Base-by-base conservation (phyloP, 352 stramenopile species). In the Albugo candida region DNA sequence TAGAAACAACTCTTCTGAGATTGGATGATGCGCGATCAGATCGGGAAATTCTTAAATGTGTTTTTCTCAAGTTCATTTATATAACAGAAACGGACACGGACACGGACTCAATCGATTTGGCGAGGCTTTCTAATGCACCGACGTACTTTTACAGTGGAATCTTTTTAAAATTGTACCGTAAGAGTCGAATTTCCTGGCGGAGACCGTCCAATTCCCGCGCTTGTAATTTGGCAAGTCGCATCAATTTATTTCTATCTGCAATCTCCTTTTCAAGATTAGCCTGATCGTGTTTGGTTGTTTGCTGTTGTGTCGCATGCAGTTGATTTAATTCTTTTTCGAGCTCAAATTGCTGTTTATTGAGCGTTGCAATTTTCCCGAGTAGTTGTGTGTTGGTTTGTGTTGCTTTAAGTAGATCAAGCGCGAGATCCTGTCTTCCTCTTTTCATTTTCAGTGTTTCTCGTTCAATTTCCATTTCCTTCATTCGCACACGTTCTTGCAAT, bases 191-290 rank as follows among this genome's bases (percentile, higher is more conserved):
- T 59, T 95, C 84, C 46, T 85, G 65, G 52, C 92, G 92, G 39
- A 96, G 70, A 12, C 80, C 81, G 47, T 96, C 83, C 11, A 95
- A 63, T 51, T 96, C 85, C 35, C 80, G 74, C 31, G 71, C 71
- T 61, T 96, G 87, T 20, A 96, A 65, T 53, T 93, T 95, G 12
- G 95, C 81, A 19, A 95, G 64, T 20, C 78, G 64, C 13, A 92
- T 77, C 17, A 96, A 66, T 27, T 92, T 85, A 55, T 83, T 87
- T 47, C 78, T 78, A 61, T 95, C 86, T 47, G 68, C 65, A 59
- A 83, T 78, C 58, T 95, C 86, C 27, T 69, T 61, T 51, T 82
- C 65, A 39, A 63, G 21, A 36, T 43, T 43, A 10, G 17, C 38
- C 20, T 43, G 38, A 8, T 31, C 24, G 43, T 48, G 3, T 47